Percentiles rank a stretch among this genome's conserved stretches.
phyloP scores from a whole-genome alignment of 768 basidiomycete genomes.

The Pleurotus sapidus region DNA sequence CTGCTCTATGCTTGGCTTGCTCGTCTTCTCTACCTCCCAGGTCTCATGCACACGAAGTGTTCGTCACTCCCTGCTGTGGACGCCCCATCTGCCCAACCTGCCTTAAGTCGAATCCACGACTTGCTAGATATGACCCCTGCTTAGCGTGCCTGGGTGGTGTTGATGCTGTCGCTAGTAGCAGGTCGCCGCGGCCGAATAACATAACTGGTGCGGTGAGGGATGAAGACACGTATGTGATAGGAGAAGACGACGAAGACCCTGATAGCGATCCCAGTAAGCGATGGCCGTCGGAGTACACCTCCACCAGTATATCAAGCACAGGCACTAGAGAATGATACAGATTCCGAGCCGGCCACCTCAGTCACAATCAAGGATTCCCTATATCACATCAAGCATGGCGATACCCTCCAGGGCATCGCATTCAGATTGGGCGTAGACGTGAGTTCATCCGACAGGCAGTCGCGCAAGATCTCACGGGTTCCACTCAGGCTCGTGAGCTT shows the following conservation, averaged over 20 bases:
- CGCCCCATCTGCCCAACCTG: constrained; percentile 66
- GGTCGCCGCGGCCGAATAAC: constrained; percentile 23
- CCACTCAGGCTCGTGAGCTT: constrained; percentile 48
- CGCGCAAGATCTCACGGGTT: not conserved
- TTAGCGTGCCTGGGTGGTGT: constrained; percentile 64
- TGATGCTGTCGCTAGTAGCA: constrained; percentile 27
- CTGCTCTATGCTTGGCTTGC: constrained; percentile 56
- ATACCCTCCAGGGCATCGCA: constrained; percentile 65
- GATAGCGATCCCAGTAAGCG: constrained; percentile 31
- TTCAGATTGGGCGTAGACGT: constrained; percentile 62
- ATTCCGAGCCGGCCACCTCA: not conserved
- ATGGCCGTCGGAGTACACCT: not conserved
- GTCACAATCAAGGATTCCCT: constrained; percentile 17
- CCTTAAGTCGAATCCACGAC: constrained; percentile 55
- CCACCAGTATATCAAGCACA: constrained; percentile 9
- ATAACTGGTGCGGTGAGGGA: constrained; percentile 56
- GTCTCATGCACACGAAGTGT: constrained; percentile 21
- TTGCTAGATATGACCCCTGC: constrained; percentile 70
- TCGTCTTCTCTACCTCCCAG: constrained; percentile 48
- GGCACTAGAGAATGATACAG: not conserved
- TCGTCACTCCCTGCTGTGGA: constrained; percentile 61
- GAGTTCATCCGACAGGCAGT: constrained; percentile 22
- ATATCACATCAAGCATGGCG: constrained; percentile 53
- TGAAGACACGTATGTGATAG: constrained; percentile 62
- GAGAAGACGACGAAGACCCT: constrained; percentile 44